Base-by-base conservation (phyloP, 2,329 filamentous ascomycete genomes). In the Aspergillus costaricaensis region DNA sequence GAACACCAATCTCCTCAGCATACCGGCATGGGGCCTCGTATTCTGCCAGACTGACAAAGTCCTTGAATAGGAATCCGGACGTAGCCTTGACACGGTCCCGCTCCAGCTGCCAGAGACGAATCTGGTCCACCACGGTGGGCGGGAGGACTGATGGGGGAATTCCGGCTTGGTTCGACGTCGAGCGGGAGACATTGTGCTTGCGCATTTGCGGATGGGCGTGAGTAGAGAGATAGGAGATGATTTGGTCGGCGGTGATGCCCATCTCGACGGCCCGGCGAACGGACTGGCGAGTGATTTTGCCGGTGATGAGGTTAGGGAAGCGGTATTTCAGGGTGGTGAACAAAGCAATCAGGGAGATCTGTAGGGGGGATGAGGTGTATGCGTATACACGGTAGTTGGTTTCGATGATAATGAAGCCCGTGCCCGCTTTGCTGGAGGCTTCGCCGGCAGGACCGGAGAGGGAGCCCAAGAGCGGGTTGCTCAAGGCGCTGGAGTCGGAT, bases 381-480 rank as follows among this genome's bases (percentile, higher is more conserved):
- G 95, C 95, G 80, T 99, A 99, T 67, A 99, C 81, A 25, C 95
- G 91, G 80, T 97, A 98, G 79, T 99, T 99, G 8, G 95, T 99
- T 80, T 99, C 95, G 67, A 99, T 86, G 70, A 99, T 93, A 72
- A 99, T 92, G 80, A 92, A 95, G 64, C 93, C 93, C 5, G 76
- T 74, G 10, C 74, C 72, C 6, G 74, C 62, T 49, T 73, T 71
- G 23, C 65, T 67, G 54, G 72, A 72, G 53, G 65, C 77, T 8
- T 67, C 59, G 49, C 69, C 69, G 21, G 66, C 63, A 39, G 76
- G 73, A 1, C 75, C 72, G 10, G 72, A 69, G 1, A 87, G 83
- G 7, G 88, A 88, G 44, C 89, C 88, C 30, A 87, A 83, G 66
- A 93, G 86, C 8, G 87, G 87, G 12, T 88, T 85, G 76, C 90